Evolutionary conservation across 2,329 filamentous ascomycete genomes (phyloP), one percentile per base, ranked within the genome.

Genomic region (Sclerotinia minor): DNA sequence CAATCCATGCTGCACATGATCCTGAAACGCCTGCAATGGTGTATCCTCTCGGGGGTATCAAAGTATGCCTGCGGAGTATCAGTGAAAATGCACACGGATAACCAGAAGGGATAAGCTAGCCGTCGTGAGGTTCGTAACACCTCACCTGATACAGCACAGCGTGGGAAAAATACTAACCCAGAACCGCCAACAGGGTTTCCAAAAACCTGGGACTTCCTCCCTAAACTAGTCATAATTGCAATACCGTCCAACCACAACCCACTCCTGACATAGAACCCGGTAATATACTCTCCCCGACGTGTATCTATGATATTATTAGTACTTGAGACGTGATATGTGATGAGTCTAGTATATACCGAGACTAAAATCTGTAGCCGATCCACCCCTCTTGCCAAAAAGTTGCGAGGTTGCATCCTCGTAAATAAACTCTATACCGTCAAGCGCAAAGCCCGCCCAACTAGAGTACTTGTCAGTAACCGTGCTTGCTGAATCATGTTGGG

Each of bases 381-480:
- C 91, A 17, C 90, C 90, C 66, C 85, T 83, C 75, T 92, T 94
- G 52, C 95, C 95, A 81, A 99, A 96, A 4, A 97, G 78, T 76
- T 97, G 92, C 66, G 84, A 90, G 0, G 91, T 90, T 21, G 86
- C 85, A 77, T 98, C 93, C 75, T 98, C 94, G 76, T 97, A 98
- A 69, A 91, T 83, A 78, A 99, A 98, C 77, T 98, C 94, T 26
- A 99, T 79, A 0, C 95, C 95, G 77, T 96, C 90, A 17, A 98
- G 76, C 5, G 89, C 89, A 68, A 83, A 81, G 2, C 91, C 92
- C 26, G 65, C 49, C 65, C 65, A 67, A 24, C 65, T 67, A 54
- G 2, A 63, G 44, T 17, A 2, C 9, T 49, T 53, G 35, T 67
- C 52, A 67, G 65, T 52, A 11, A 15, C 38, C 32, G n/a, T 38